These are phyloP conservation scores for Pseudohyphozyma bogoriensis DNA, from an alignment of 768 basidiomycete species.

Conservation along the genomic window DNA sequence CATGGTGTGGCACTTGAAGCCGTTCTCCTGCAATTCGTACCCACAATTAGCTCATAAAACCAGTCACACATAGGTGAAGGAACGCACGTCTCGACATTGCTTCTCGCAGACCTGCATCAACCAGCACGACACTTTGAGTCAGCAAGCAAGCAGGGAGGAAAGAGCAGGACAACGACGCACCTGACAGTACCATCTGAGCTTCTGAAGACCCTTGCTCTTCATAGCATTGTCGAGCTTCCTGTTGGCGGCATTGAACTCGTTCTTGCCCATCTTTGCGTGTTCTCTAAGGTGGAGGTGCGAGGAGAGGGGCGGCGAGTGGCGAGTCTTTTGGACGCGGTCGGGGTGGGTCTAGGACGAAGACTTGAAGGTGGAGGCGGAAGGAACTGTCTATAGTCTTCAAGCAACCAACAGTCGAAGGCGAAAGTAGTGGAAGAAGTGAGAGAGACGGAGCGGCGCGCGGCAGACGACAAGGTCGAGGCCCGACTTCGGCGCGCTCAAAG, in stretches of 20 bases:
- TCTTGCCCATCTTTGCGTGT: not conserved
- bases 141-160: constrained; percentile 50
- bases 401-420: too few species aligned
- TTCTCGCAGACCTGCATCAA: constrained; percentile 99
- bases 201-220: constrained; percentile 66
- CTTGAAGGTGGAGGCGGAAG: too few species aligned
- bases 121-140: constrained; percentile 88
- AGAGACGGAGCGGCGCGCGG: too few species aligned
- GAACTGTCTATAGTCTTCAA: too few species aligned
- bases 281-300: not conserved
- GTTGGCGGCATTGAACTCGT: not conserved
- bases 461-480: too few species aligned
- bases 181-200: constrained; percentile 5
- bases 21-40: too few species aligned
- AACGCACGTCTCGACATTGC: constrained; percentile 66
- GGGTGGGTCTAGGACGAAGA: too few species aligned
- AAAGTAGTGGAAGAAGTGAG: too few species aligned
- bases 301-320: not conserved
- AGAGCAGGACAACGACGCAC: not conserved
- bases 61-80: not conserved
- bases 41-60: constrained; percentile 36
- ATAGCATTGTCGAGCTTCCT: constrained; percentile 70
- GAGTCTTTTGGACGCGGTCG: too few species aligned
- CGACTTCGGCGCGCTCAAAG: too few species aligned
- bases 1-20: constrained; percentile 87